Evolutionary conservation across 2,329 filamentous ascomycete genomes (phyloP), one percentile per base, ranked within the genome.

Genomic region (Chaetomiaceae sp.): DNA sequence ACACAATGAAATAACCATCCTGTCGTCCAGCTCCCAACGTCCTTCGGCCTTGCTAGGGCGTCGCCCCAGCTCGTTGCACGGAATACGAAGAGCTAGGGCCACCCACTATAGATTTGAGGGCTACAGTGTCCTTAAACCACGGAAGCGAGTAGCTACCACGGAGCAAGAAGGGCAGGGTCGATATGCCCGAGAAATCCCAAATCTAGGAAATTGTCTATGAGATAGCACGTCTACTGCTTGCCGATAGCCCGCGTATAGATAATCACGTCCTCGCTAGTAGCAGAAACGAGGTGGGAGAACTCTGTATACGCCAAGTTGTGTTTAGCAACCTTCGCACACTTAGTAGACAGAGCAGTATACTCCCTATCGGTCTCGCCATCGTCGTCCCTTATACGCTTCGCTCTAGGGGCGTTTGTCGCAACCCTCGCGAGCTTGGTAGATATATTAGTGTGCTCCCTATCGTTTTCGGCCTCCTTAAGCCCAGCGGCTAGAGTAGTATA

Each of bases 111-210:
- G n/a, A n/a, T n/a, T n/a, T n/a, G n/a, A n/a, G n/a, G n/a, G 48
- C 41, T 21, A 40, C 41, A 43, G 40, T 50, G 30, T 44, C 20
- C 33, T 42, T 20, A 17, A n/a, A n/a, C n/a, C n/a, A 23, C 47
- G 39, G 47, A 19, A 49, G n/a, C 37, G n/a, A 39, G 39, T 37
- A 31, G 47, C 39, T 31, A 39, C 41, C 33, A 46, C 43, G 30
- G 49, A 51, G 49, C 37, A 34, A 52, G 50, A 48, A 52, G 44
- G 31, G 44, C 40, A 34, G 50, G 50, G 50, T 52, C 50, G 38
- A 52, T 34, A 7, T 48, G 19, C 39, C 50, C 39, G 14, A 52
- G 40, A 43, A 52, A 52, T 10, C 44, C 44, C 12, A 33, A 13
- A 48, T 44, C 44, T 34, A 52, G 44, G 44, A 12, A 20, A 44